A percentile compares a stretch with the other conserved stretches of the same genome.
Evolutionary conservation across 179 eudicot species (phyloP).

Genomic region (Pouteria campechiana): DNA sequence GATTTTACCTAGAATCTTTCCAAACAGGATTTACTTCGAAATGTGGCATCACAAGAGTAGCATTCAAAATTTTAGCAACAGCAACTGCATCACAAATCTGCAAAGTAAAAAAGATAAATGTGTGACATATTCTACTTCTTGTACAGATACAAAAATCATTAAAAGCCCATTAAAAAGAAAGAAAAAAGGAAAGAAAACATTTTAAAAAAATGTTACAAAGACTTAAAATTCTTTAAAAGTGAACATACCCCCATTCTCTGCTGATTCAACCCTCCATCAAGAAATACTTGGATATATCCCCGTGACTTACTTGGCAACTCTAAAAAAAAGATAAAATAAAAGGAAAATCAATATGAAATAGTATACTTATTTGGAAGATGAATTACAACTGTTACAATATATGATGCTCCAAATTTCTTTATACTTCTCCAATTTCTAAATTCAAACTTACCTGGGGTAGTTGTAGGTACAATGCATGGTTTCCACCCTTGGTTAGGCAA

Average conservation of each 20-base stretch:
- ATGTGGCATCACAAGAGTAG: slow-evolving; percentile 88
- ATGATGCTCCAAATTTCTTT: no score
- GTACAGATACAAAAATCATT: not conserved
- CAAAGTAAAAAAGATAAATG: slow-evolving; percentile 6
- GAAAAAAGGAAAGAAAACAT: not conserved
- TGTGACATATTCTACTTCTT: no score
- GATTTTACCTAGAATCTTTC: slow-evolving; percentile 99
- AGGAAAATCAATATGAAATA: no score
- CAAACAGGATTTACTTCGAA: slow-evolving; percentile 98
- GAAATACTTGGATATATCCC: slow-evolving; percentile 89
- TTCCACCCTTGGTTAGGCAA: slow-evolving; percentile 82
- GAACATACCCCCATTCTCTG: slow-evolving; percentile 96
- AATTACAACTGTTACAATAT: no score
- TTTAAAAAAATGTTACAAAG: slow-evolving; percentile 2
- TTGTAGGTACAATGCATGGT: slow-evolving; percentile 40
- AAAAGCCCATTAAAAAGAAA: not conserved
- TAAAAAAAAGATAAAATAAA: slow-evolving; percentile 4
- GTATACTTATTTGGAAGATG: no score
- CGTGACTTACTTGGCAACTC: slow-evolving; percentile 54
- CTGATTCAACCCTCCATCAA: slow-evolving; percentile 97
- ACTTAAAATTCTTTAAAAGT: not conserved
- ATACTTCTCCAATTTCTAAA: no score
- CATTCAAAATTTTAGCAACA: slow-evolving; percentile 89
- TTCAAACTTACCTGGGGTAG: slow-evolving; percentile 41
- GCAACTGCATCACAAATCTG: slow-evolving; percentile 99